These are phyloP conservation scores for Colletotrichum incanum DNA, from an alignment of 2,329 filamentous ascomycete species.

Conservation along the genomic window DNA sequence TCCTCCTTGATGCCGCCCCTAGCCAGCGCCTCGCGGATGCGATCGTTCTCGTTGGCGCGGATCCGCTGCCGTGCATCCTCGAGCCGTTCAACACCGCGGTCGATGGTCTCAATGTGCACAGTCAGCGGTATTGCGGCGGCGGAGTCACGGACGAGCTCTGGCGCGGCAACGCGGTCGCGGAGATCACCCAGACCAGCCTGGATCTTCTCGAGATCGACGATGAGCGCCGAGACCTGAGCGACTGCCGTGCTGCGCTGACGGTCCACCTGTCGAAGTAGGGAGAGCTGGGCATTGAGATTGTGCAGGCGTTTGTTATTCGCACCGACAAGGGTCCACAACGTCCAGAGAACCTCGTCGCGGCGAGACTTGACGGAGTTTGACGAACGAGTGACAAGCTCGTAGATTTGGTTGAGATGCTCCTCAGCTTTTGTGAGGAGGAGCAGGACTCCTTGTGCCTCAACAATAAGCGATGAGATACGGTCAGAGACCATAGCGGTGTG, in stretches of 20 bases:
- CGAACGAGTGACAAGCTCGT: slow-evolving; percentile 77
- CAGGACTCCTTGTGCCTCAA: slow-evolving; percentile 79
- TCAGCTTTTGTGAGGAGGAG: slow-evolving; percentile 78
- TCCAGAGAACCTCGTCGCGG: slow-evolving; percentile 77
- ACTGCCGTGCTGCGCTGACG: slow-evolving; percentile 77
- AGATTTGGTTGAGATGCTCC: slow-evolving; percentile 78
- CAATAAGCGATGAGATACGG: slow-evolving; percentile 77
- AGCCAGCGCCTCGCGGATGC: slow-evolving; percentile 67
- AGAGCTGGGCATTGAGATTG: slow-evolving; percentile 75
- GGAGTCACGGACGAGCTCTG: slow-evolving; percentile 70
- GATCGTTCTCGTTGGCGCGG: slow-evolving; percentile 71
- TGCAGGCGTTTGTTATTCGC: slow-evolving; percentile 74
- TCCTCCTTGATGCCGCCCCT: slow-evolving; percentile 60
- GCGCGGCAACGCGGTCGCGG: slow-evolving; percentile 78
- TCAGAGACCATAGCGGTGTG: slow-evolving; percentile 80
- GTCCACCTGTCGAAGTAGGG: slow-evolving; percentile 76
- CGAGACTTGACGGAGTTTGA: slow-evolving; percentile 70
- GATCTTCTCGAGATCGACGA: slow-evolving; percentile 83
- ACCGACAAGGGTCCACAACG: slow-evolving; percentile 82
- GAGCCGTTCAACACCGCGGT: slow-evolving; percentile 80
- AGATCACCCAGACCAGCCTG: slow-evolving; percentile 80
- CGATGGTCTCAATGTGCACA: slow-evolving; percentile 83
- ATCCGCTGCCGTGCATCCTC: slow-evolving; percentile 75
- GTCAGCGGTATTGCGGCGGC: slow-evolving; percentile 72
- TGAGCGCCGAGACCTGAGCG: slow-evolving; percentile 77